Conservation (phyloP, 192 early-diverging fungal species). For the Haplosporangium gracile region DNA sequence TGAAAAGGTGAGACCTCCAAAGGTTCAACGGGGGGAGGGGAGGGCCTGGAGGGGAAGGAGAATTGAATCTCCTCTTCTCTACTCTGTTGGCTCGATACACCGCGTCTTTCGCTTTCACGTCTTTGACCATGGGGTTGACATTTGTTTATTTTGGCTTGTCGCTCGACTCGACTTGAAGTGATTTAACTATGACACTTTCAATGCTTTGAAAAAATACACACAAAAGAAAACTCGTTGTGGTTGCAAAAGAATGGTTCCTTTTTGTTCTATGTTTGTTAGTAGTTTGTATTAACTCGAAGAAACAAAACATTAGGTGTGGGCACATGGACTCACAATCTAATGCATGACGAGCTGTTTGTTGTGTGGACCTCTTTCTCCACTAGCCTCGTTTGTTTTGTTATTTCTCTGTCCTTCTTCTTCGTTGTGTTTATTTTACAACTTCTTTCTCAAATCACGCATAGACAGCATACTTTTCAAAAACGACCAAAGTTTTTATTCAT, state of each 20-base stretch:
- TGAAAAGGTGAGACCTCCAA: background rate
- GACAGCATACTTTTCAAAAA: background rate
- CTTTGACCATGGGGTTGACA: background rate
- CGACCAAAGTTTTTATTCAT: background rate
- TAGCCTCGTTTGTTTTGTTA: background rate
- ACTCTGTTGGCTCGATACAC: background rate
- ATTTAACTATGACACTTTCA: background rate
- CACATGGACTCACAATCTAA: background rate
- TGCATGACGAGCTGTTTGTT: background rate
- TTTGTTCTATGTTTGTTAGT: background rate
- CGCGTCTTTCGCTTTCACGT: background rate
- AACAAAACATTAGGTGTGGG: background rate
- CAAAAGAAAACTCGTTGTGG: background rate
- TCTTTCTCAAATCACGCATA: background rate
- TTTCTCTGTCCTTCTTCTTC: background rate
- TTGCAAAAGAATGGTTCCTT: background rate
- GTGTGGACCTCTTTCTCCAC: background rate
- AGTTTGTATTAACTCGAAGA: background rate
- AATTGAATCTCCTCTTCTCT: background rate
- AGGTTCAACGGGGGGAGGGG: background rate
- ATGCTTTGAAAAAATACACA: background rate
- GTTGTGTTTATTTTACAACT: background rate
- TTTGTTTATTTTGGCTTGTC: background rate
- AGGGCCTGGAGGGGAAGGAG: background rate
- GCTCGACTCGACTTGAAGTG: background rate